Evolutionary conservation across 768 basidiomycete species (phyloP), one percentile per base, ranked within the genome.

Genomic region (Hygrocybe coccinea): DNA sequence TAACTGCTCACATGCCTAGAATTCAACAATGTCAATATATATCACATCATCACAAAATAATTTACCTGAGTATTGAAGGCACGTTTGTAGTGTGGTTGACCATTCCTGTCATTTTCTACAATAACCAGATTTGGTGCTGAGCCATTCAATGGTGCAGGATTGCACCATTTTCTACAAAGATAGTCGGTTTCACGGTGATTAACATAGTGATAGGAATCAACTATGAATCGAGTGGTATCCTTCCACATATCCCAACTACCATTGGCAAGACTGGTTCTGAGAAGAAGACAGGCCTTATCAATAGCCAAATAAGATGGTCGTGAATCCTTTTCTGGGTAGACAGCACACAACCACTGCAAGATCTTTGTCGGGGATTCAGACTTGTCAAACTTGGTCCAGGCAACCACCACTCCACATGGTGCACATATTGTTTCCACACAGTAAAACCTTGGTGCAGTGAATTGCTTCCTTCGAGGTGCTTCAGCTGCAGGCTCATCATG

Each of bases 1-100:
- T n/a, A 71, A 61, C 54, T 71, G 68, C 36, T 71, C 65, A 59
- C 66, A 67, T 47, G 64, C 67, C 55, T 68, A 56, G 10, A 36
- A 57, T 59, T 34, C n/a, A 14, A 14, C 3, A 15, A 19, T 4
- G 19, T 41, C 5, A 19, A 15, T 41, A 41, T 41, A 41, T 41
- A 15, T 14, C 19, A 41, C 19, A 41, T 11, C 15, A 41, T 41
- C 5, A 19, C 14, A 14, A 41, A 15, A 4, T 29, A 11, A 19
- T 19, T 41, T 19, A 41, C 3, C 39, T 41, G 39, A 41, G 39
- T 41, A 41, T 41, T 41, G 10, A 41, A 41, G 19, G 39, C 70
- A 17, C 57, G 39, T 44, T 64, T 65, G 17, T 44, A 58, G 53
- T 64, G 56, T 6, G 47, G 33, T 17, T 51, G 35, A 1, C 69